phyloP scores from a whole-genome alignment of 768 basidiomycete species.

The Tylopilus sp. region DNA sequence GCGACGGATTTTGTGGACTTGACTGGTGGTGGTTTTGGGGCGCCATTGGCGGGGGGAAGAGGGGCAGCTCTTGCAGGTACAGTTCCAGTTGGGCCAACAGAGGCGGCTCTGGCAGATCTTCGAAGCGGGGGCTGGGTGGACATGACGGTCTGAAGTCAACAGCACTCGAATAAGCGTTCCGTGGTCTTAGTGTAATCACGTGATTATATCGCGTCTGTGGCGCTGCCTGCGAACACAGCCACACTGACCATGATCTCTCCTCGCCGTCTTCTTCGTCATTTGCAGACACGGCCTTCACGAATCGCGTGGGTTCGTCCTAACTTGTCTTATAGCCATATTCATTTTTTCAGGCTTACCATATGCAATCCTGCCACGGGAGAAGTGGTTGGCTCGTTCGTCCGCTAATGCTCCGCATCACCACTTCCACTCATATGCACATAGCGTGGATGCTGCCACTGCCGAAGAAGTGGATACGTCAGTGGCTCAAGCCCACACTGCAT shows the following conservation, averaged over 20 bases:
- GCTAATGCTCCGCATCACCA: constrained; percentile 47
- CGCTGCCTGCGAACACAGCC: constrained; percentile 16
- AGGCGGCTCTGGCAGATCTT: constrained; percentile 52
- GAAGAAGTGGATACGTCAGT: constrained; percentile 53
- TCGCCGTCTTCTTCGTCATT: constrained; percentile 5
- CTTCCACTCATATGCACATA: constrained; percentile 23
- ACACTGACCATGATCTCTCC: constrained; percentile 9
- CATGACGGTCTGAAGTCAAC: constrained; percentile 18
- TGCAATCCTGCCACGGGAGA: constrained; percentile 69
- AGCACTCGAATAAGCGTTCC: too few species aligned
- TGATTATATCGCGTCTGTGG: constrained; percentile 27
- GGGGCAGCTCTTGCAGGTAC: constrained; percentile 29
- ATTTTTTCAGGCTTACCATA: constrained; percentile 58
- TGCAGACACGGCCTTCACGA: constrained; percentile 1
- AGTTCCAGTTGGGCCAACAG: constrained; percentile 38
- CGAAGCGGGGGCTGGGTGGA: constrained; percentile 38
- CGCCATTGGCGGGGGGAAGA: constrained; percentile 26
- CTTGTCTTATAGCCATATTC: too few species aligned
- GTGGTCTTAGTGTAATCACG: constrained; percentile 9
- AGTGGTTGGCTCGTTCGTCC: constrained; percentile 52
- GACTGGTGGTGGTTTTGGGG: constrained; percentile 31
- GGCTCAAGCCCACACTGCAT: constrained; percentile 51
- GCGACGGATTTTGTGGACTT: constrained; percentile 34
- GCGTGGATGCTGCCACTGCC: constrained; percentile 52
- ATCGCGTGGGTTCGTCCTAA: too few species aligned